These are phyloP conservation scores for Coemansia sp. DNA, from an alignment of 192 early-diverging fungal genomes.

Conservation along the genomic window DNA sequence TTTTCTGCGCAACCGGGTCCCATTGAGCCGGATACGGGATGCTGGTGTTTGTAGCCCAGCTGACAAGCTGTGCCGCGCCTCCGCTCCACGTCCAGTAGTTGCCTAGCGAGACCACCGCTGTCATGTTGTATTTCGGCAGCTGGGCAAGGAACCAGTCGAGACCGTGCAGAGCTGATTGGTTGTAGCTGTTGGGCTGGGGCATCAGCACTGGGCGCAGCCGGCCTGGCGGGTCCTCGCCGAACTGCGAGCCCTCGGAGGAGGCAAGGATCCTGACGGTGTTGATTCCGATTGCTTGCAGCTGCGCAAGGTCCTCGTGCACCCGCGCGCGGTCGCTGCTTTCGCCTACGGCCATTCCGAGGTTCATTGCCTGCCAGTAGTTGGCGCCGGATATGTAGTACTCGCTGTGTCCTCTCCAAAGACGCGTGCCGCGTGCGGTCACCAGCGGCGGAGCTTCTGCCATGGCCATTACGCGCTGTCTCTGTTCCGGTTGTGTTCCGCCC, in stretches of 20 bases:
- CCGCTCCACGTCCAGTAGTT: conserved; percentile 78
- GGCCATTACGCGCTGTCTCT: neutral
- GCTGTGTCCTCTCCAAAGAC: conserved; percentile 31
- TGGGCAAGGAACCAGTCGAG: conserved; percentile 64
- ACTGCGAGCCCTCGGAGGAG: conserved; percentile 52
- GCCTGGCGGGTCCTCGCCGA: conserved; percentile 37
- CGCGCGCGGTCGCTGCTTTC: conserved; percentile 54
- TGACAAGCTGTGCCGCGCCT: conserved; percentile 60
- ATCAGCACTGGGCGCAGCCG: conserved; percentile 61
- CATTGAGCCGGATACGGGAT: conserved; percentile 62
- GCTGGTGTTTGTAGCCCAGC: conserved; percentile 54
- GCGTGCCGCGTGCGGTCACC: conserved; percentile 44
- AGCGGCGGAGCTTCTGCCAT: conserved; percentile 14
- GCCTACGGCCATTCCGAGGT: conserved; percentile 54
- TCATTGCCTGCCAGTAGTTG: conserved; percentile 78
- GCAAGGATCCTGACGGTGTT: conserved; percentile 68
- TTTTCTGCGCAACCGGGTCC: conserved; percentile 26
- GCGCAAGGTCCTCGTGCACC: conserved; percentile 54
- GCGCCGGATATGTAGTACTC: conserved; percentile 54
- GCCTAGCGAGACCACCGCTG: conserved; percentile 54
- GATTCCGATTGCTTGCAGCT: conserved; percentile 48
- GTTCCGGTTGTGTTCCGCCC: neutral
- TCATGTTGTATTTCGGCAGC: conserved; percentile 56
- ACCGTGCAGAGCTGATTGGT: conserved; percentile 57
- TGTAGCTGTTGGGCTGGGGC: conserved; percentile 54